Evolutionary conservation across 192 early-diverging fungal genomes (phyloP).

Genomic region (Podila epigama): DNA sequence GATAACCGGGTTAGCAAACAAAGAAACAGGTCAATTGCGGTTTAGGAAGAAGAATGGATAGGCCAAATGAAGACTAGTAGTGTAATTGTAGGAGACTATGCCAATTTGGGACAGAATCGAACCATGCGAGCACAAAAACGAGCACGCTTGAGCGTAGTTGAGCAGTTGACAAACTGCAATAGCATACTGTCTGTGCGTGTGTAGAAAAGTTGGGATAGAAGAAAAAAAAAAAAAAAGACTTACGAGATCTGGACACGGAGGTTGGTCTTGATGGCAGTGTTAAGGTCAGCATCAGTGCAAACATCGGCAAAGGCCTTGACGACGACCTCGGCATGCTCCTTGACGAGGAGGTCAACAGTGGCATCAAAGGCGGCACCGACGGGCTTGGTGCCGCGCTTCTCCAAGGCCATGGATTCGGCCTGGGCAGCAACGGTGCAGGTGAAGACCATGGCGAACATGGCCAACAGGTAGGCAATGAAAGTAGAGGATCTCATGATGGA

Average conservation of each 20-base stretch:
- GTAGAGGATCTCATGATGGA: constrained; percentile 37
- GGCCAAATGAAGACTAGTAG: too few species aligned
- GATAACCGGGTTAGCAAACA: not conserved
- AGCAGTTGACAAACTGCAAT: not conserved
- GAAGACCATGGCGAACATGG: constrained; percentile 48
- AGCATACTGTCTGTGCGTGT: too few species aligned
- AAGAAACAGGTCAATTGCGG: not conserved
- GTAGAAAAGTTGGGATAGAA: not conserved
- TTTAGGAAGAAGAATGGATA: too few species aligned
- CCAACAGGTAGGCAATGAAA: constrained; percentile 39
- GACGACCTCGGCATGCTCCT: constrained; percentile 25
- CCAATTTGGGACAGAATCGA: not conserved
- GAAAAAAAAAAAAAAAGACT: not conserved
- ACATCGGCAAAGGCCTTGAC: constrained; percentile 44
- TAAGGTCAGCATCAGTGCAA: constrained; percentile 39
- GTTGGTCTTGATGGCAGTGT: constrained; percentile 14
- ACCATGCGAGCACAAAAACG: too few species aligned
- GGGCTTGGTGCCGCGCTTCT: constrained; percentile 22
- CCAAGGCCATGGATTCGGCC: constrained; percentile 4
- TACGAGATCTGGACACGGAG: constrained; percentile 36
- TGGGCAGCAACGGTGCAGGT: not conserved
- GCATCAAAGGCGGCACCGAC: constrained; percentile 33
- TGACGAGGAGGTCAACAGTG: constrained; percentile 34
- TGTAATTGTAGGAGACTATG: not conserved
- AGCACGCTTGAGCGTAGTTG: too few species aligned